Conservation (phyloP, 148 eudicot genomes). For the Oxyria digyna region DNA sequence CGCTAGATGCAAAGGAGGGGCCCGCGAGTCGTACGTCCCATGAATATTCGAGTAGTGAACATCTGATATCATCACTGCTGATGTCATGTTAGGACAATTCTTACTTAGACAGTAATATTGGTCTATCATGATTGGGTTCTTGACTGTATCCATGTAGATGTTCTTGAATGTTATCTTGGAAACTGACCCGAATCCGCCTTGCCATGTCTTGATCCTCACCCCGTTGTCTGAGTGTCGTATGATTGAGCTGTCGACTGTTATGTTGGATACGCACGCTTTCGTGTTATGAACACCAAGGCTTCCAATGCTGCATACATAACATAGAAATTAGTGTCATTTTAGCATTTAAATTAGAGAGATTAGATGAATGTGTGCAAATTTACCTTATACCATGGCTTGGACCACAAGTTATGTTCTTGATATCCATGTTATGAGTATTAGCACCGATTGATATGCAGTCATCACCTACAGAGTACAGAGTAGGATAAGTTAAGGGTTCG, state of each 20-base stretch:
- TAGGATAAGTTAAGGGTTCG: neutral
- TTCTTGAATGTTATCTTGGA: constrained; percentile 45
- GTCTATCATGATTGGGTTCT: constrained; percentile 84
- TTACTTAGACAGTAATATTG: constrained; percentile 54
- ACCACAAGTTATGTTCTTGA: constrained; percentile 77
- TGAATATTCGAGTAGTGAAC: constrained; percentile 37
- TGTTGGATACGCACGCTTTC: constrained; percentile 72
- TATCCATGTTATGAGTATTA: constrained; percentile 67
- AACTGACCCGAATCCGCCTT: constrained; percentile 85
- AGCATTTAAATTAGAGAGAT: no score
- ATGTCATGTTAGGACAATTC: constrained; percentile 53
- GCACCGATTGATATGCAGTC: constrained; percentile 91
- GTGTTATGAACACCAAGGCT: constrained; percentile 72
- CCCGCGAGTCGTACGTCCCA: constrained; percentile 58
- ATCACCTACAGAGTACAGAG: constrained; percentile 53
- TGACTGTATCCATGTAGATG: constrained; percentile 74
- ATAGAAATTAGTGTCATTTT: no score
- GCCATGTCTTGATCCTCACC: constrained; percentile 90
- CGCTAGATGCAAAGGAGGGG: constrained; percentile 50
- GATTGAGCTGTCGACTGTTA: constrained; percentile 45
- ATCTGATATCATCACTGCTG: constrained; percentile 42
- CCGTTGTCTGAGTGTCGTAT: constrained; percentile 82
- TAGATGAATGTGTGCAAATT: no score
- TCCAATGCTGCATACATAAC: constrained; percentile 51
- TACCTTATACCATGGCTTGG: constrained; percentile 96